Evolutionary conservation across 139 green algal species (phyloP), one percentile per base, ranked within the genome.

Genomic region (Medakamo hakoo): DNA sequence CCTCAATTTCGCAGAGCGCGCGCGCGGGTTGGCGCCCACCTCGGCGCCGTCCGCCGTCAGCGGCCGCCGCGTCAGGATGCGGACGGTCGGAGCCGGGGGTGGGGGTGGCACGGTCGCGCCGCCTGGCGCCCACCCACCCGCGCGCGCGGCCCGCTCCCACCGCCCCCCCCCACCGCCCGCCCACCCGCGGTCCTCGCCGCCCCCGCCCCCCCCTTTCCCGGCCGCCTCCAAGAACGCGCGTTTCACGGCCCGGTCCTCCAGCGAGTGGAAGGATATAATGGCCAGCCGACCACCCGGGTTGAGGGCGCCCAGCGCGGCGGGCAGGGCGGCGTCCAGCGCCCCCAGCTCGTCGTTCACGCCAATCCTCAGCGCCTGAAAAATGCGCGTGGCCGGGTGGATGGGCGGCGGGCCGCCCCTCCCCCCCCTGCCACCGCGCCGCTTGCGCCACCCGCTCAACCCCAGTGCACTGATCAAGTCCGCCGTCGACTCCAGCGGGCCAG

Each of bases 231-330:
- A 40, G 63, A 97, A 93, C 21, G 83, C 83, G 49, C 79, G 76
- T 76, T 98, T 98, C 4, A 98, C 88, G 5, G 92, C 76, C 0
- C 88, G 59, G 74, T 97, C 92, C 78, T 98, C 92, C 23, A 97
- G 74, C 27, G 70, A 86, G 73, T 98, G 92, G 68, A 98, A 98
- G 30, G 72, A 86, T 70, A 98, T 97, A 22, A 97, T 74, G 0
- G 77, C 87, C 59, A 96, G 73, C 3, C 88, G 76, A 22, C 92
- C 91, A 3, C 81, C 76, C 2, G 81, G 77, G 3, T 67, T 61
- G 29, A 93, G 69, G n/a, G 62, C 66, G 14, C 72, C 64, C 4
- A 90, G 76, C 2, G 76, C 78, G 1, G 61, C 70, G 0, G 84
- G 84, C 20, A 93, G 25, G 0, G 25, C 71, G 23, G 59, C 64